These are phyloP conservation scores for Populus hybrid DNA, from an alignment of 441 rosid genomes.

Conservation along the genomic window DNA sequence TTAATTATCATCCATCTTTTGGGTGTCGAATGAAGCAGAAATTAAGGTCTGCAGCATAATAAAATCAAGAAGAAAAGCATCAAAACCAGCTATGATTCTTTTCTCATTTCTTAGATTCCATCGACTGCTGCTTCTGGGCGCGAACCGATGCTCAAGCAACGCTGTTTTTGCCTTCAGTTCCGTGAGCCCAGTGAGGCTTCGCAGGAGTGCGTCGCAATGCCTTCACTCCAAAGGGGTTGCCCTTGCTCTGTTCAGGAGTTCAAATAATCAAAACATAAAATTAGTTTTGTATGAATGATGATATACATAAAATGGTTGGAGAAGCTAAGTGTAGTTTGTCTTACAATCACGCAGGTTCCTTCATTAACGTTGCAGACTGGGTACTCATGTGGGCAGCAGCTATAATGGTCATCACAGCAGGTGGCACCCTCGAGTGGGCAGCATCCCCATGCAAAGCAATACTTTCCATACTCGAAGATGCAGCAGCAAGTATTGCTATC, in stretches of 20 bases:
- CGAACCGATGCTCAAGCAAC: slow-evolving; percentile 32
- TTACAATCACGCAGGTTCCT: slow-evolving; percentile 74
- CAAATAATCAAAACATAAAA: slow-evolving; percentile 7
- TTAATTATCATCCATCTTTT: slow-evolving; percentile 15
- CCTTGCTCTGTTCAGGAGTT: slow-evolving; percentile 63
- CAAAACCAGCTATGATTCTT: slow-evolving; percentile 1
- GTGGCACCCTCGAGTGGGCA: slow-evolving; percentile 86
- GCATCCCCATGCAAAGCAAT: slow-evolving; percentile 91
- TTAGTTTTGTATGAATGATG: background rate
- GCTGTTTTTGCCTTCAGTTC: slow-evolving; percentile 35
- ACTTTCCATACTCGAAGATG: slow-evolving; percentile 46
- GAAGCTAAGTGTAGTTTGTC: background rate
- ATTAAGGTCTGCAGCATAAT: slow-evolving; percentile 18
- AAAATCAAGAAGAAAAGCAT: slow-evolving; percentile 16
- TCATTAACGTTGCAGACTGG: slow-evolving; percentile 61
- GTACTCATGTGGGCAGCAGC: slow-evolving; percentile 89
- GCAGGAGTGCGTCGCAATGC: slow-evolving; percentile 74
- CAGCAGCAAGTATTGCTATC: slow-evolving; percentile 89
- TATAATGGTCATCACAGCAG: slow-evolving; percentile 77
- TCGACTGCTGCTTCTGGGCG: slow-evolving; percentile 17
- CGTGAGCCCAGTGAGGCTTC: slow-evolving; percentile 53
- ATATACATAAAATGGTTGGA: background rate
- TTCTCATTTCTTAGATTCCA: slow-evolving; percentile 12
- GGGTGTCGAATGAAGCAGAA: background rate
- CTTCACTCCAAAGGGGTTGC: slow-evolving; percentile 67